Percentiles rank a stretch among this genome's conserved stretches.
phyloP scores from a whole-genome alignment of 192 early-diverging fungal genomes.

The Backusella psychrophila region DNA sequence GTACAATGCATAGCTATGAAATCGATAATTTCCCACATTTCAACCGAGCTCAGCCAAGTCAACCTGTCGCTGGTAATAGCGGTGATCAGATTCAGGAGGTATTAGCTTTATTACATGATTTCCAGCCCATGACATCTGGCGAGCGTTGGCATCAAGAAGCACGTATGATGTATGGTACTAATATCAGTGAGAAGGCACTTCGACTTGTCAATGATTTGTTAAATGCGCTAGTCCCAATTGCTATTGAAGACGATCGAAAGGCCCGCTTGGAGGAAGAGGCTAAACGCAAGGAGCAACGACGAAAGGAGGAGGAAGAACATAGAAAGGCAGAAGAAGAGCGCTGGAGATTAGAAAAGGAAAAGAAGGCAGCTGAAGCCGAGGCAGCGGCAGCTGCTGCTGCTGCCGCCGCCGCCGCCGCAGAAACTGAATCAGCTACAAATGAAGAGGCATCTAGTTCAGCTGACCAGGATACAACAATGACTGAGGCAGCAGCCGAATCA shows the following conservation, averaged over 20 bases:
- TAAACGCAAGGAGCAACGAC: conserved; percentile 42
- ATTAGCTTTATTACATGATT: conserved; percentile 64
- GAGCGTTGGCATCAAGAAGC: conserved; percentile 91
- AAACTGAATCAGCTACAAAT: background rate
- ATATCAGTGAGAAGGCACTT: conserved; percentile 57
- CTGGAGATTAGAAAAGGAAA: conserved; percentile 37
- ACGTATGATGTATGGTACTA: conserved; percentile 70
- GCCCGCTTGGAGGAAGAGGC: conserved; percentile 54
- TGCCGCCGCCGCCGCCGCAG: background rate
- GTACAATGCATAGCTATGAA: conserved; percentile 36
- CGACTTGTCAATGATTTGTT: conserved; percentile 61
- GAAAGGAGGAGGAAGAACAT: conserved; percentile 57
- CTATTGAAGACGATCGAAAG: conserved; percentile 65
- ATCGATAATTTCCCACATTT: conserved; percentile 26
- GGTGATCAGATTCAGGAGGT: conserved; percentile 33
- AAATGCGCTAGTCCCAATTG: conserved; percentile 73
- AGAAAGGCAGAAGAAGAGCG: conserved; percentile 43
- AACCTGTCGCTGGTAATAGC: background rate
- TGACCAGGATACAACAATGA: background rate
- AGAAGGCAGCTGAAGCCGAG: conserved; percentile 22
- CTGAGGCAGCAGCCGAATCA: conserved; percentile 15
- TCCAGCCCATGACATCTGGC: conserved; percentile 62
- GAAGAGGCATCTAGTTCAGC: background rate
- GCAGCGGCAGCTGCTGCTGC: conserved; percentile 43
- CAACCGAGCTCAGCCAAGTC: background rate